A percentile compares a stretch with the other conserved stretches of the same genome.
Evolutionary conservation across 2,329 filamentous ascomycete species (phyloP).

Genomic region (Teratosphaeria gauchensis): DNA sequence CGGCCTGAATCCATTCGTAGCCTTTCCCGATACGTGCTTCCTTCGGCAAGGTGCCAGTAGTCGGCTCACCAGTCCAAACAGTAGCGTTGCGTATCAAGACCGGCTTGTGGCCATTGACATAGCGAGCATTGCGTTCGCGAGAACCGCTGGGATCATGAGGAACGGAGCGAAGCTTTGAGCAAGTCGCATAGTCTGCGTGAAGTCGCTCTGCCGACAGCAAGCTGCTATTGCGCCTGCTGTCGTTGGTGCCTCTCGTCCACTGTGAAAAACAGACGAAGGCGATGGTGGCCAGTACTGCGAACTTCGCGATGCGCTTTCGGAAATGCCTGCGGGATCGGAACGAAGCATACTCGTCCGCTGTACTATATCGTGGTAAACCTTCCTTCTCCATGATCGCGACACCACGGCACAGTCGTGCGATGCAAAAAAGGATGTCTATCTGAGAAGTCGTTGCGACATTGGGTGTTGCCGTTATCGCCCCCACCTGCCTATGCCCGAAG

Average conservation of each 20-base stretch:
- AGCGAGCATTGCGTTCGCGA: conserved; percentile 52
- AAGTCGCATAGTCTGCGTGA: conserved; percentile 45
- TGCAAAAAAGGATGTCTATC: neutral
- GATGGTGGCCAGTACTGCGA: neutral
- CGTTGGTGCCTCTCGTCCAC: neutral
- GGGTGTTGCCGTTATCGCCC: neutral
- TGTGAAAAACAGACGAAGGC: neutral
- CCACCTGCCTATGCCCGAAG: neutral
- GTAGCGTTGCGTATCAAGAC: conserved; percentile 58
- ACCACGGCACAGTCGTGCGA: neutral
- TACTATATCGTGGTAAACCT: conserved; percentile 2
- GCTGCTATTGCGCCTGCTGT: neutral
- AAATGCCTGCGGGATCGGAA: neutral
- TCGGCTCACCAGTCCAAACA: conserved; percentile 56
- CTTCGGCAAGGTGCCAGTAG: conserved; percentile 40
- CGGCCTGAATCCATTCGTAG: conserved; percentile 50
- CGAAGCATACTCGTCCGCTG: conserved; percentile 2
- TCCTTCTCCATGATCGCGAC: conserved; percentile 1
- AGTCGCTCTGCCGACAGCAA: conserved; percentile 25
- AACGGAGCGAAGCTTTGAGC: conserved; percentile 45
- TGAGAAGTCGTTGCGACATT: neutral
- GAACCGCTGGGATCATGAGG: conserved; percentile 47
- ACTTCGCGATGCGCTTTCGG: neutral
- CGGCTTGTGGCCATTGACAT: conserved; percentile 48
- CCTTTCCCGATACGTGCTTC: conserved; percentile 50